These are phyloP conservation scores for Eryngium alpinum DNA, from an alignment of 140 eudicot species.

Conservation along the genomic window DNA sequence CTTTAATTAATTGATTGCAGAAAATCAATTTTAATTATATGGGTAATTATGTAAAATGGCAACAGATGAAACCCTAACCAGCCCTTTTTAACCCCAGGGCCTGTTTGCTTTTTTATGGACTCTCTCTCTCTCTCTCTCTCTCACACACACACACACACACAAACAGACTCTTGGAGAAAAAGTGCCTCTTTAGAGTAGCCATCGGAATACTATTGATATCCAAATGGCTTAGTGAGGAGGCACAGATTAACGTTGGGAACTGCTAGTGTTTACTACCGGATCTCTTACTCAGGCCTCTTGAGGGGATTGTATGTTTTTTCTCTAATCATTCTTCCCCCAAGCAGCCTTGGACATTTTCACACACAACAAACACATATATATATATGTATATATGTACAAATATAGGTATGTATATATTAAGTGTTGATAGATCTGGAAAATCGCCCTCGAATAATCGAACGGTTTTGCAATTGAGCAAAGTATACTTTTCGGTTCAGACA, in stretches of 20 bases:
- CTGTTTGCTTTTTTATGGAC: background rate
- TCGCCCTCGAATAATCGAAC: conserved; percentile 12
- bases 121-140: no score
- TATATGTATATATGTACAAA: background rate
- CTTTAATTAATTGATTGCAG: background rate
- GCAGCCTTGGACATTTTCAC: conserved; percentile 2
- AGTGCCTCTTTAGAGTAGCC: conserved; percentile 15
- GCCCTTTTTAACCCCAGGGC: background rate
- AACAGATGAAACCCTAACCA: background rate
- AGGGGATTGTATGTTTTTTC: conserved; percentile 4
- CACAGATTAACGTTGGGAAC: background rate
- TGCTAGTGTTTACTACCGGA: background rate
- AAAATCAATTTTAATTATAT: no score
- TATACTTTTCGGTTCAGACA: conserved; percentile 11
- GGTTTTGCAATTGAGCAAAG: conserved; percentile 2
- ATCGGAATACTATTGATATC: background rate
- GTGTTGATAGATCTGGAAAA: background rate
- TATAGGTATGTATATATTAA: no score
- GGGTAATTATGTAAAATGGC: no score
- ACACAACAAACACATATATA: no score
- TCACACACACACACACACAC: background rate
- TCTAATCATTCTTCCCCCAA: background rate
- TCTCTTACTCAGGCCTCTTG: conserved; percentile 7
- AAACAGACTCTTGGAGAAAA: no score
- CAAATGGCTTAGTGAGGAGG: conserved; percentile 18